phyloP scores from a whole-genome alignment of 345 rosid species.

The Melaleuca alternifolia region DNA sequence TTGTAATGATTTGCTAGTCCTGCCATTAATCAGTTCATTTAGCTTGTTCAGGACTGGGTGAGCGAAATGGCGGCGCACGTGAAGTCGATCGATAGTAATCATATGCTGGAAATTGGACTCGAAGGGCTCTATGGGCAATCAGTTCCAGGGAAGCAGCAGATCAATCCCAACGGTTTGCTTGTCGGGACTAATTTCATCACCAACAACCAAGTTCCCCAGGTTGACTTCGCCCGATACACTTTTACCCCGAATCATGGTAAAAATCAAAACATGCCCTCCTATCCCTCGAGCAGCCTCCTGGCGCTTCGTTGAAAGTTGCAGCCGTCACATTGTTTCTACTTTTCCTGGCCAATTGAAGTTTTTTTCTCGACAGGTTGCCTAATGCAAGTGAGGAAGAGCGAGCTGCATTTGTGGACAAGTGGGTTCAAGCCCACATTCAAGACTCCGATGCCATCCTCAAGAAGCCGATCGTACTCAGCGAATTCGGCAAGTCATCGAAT shows the following conservation, averaged over 20 bases:
- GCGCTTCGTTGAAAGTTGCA: not conserved
- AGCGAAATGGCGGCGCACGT: conserved; percentile 54
- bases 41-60: conserved; percentile 39
- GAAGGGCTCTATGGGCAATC: conserved; percentile 79
- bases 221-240: conserved; percentile 69
- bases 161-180: conserved; percentile 21
- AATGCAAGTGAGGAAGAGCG: conserved; percentile 23
- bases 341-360: not conserved
- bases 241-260: conserved; percentile 75
- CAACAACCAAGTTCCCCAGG: conserved; percentile 38
- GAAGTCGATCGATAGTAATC: conserved; percentile 55
- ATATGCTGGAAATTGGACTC: conserved; percentile 62
- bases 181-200: conserved; percentile 62
- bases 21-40: not conserved
- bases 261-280: not conserved
- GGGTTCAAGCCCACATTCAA: conserved; percentile 37
- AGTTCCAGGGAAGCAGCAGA: conserved; percentile 22
- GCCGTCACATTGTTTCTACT: not conserved
- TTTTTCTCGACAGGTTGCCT: conserved; percentile 31
- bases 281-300: not conserved
- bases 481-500: conserved; percentile 56
- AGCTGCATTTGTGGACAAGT: conserved; percentile 31
- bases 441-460: conserved; percentile 30
- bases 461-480: conserved; percentile 50
- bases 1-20: not conserved